Evolutionary conservation across 1,284 basidiomycete genomes (phyloP).

Genomic region (Trametes polyzona): DNA sequence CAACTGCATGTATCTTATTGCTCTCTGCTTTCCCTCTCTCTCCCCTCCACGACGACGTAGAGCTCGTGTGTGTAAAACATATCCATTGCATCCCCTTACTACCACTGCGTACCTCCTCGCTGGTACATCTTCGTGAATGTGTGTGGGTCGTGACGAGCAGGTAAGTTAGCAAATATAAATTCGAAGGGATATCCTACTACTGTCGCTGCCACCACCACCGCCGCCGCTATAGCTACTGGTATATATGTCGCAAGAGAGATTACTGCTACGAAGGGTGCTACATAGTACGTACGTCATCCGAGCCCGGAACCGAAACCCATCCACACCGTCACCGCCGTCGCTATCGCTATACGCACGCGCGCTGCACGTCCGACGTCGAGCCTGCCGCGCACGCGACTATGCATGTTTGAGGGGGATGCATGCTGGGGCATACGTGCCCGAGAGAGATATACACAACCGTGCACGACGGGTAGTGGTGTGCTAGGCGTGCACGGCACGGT

Average conservation of each 20-base stretch:
- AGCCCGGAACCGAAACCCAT: neutral
- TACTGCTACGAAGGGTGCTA: neutral
- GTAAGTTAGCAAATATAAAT: neutral
- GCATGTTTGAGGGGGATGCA: neutral
- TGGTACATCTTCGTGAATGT: neutral
- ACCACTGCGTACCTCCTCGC: neutral
- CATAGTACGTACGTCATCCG: neutral
- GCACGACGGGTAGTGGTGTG: no score
- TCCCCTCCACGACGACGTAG: slow-evolving; percentile 11
- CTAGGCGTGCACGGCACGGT: no score
- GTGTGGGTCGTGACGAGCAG: neutral
- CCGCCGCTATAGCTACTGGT: slow-evolving; percentile 8
- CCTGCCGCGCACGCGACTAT: neutral
- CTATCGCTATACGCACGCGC: no score
- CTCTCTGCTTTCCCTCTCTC: neutral
- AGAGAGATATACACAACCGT: no score
- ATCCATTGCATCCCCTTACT: neutral
- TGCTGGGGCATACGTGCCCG: no score
- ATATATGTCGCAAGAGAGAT: slow-evolving; percentile 4
- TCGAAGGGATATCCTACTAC: neutral
- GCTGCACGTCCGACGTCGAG: neutral
- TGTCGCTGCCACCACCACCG: no score
- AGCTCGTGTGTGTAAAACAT: slow-evolving; percentile 16
- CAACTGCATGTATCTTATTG: slow-evolving; percentile 37
- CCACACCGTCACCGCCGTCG: neutral